Percentiles rank a stretch among this genome's conserved stretches.
Evolutionary conservation across 352 stramenopile genomes (phyloP).

Genomic region (Peronospora destructor): DNA sequence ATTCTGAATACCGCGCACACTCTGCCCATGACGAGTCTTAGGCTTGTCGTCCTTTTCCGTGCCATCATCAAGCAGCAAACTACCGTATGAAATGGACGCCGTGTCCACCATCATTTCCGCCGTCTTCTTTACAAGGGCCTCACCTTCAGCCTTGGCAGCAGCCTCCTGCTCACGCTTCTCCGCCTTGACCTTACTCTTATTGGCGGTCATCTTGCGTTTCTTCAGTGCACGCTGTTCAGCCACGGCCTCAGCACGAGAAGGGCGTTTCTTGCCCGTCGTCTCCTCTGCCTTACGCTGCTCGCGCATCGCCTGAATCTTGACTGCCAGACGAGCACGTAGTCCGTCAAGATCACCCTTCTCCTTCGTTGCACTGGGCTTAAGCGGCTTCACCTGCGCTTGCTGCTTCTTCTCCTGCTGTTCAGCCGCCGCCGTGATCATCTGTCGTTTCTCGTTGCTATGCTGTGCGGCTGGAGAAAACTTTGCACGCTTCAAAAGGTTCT

Average conservation of each 20-base stretch:
- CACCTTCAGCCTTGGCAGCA: constrained; percentile 6
- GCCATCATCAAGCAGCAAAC: constrained; percentile 55
- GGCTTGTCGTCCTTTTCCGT: constrained; percentile 41
- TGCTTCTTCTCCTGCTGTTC: constrained; percentile 46
- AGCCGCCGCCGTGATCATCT: constrained; percentile 39
- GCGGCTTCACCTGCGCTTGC: constrained; percentile 27
- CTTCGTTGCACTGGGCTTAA: constrained; percentile 35
- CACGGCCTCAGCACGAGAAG: constrained; percentile 18
- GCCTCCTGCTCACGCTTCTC: constrained; percentile 40
- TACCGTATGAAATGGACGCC: constrained; percentile 72
- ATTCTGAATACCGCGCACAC: constrained; percentile 67
- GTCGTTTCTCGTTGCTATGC: constrained; percentile 56
- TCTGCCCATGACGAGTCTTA: constrained; percentile 70
- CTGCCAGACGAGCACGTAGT: constrained; percentile 55
- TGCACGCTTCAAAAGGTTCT: constrained; percentile 49
- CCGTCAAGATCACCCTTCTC: constrained; percentile 42
- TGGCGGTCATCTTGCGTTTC: constrained; percentile 34
- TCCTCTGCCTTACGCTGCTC: constrained; percentile 69
- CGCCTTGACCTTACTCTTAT: constrained; percentile 52
- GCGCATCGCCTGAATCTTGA: constrained; percentile 65
- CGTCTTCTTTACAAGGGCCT: constrained; percentile 14
- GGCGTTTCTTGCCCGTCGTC: constrained; percentile 51
- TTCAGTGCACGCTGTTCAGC: constrained; percentile 30
- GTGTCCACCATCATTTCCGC: constrained; percentile 14
- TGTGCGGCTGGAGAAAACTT: constrained; percentile 63